These are phyloP conservation scores for Kazachstania bromeliacearum DNA, from an alignment of 805 yeast genomes.

Conservation along the genomic window DNA sequence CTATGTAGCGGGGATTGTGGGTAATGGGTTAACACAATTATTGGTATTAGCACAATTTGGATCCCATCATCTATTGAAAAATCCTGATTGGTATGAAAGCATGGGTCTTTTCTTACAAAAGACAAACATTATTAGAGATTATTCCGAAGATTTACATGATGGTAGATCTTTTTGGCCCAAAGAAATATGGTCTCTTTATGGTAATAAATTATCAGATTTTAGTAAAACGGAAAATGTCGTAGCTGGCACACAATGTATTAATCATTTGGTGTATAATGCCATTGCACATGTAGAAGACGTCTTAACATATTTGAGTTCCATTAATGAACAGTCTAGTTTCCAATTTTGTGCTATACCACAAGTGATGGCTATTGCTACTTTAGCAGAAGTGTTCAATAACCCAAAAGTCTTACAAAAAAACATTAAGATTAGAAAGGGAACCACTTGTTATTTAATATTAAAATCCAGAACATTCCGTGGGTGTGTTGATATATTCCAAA, in stretches of 20 bases:
- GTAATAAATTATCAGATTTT: slow-evolving; percentile 55
- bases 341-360: slow-evolving; percentile 96
- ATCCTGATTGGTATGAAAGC: slow-evolving; percentile 55
- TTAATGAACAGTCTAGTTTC: slow-evolving; percentile 75
- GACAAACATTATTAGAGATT: slow-evolving; percentile 92
- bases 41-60: slow-evolving; percentile 70
- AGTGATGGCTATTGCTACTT: slow-evolving; percentile 96
- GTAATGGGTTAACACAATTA: slow-evolving; percentile 86
- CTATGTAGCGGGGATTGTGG: slow-evolving; percentile 96
- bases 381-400: slow-evolving; percentile 78
- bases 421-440: slow-evolving; percentile 86
- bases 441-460: slow-evolving; percentile 67
- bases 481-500: slow-evolving; percentile 66
- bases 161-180: slow-evolving; percentile 95
- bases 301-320: slow-evolving; percentile 61
- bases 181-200: slow-evolving; percentile 83
- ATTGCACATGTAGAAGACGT: slow-evolving; percentile 70
- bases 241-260: slow-evolving; percentile 65
- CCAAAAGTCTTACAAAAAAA: slow-evolving; percentile 56
- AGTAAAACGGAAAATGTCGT: slow-evolving; percentile 36
- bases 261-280: slow-evolving; percentile 72
- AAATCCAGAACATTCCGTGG: slow-evolving; percentile 65
- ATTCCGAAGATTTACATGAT: slow-evolving; percentile 81
- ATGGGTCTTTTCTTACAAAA: slow-evolving; percentile 96
- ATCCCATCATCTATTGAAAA: slow-evolving; percentile 37